Evolutionary conservation across 768 basidiomycete species (phyloP), one percentile per base, ranked within the genome.

Genomic region (Scleroderma citrinum): DNA sequence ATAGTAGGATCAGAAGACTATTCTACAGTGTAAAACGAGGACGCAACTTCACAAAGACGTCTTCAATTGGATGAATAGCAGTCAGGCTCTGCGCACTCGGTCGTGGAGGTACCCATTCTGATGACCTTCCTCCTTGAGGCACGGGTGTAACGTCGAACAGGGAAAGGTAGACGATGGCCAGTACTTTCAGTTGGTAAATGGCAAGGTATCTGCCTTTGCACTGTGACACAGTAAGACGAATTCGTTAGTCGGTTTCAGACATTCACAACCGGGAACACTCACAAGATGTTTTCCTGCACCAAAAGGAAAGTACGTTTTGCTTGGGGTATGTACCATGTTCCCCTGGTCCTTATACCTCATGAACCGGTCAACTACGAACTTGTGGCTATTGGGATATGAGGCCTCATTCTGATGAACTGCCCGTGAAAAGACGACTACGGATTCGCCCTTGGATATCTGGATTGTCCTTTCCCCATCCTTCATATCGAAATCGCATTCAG

Each of bases 331-430:
- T 24, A 59, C n/a, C 16, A 37, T 47, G 7, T 51, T 59, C 26
- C 16, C 14, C 21, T 24, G 44, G 23, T 63, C 56, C 3, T 52
- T 51, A 0, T 30, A 38, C 31, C 50, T 47, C 3, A 52, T 53
- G 29, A 62, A 62, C 26, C 61, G 59, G 38, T 64, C 60, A 5
- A 53, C 54, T 16, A 46, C 11, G 26, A 63, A 63, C 0, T 19
- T 16, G 36, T 54, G 20, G 3, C 57, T 50, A 16, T 59, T 23
- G 12, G 51, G 49, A 35, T 53, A 62, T 37, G 6, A 47, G 0
- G 20, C 42, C 5, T 44, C 40, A 17, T 56, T 55, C 54, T 55
- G 64, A 19, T 63, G 57, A 7, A 35, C 51, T 7, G 62, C 55
- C 0, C 43, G 54, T 17, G 62, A 46, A 2, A 62, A 47, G 31